Evolutionary conservation across 805 yeast genomes (phyloP).

Genomic region (Brettanomyces sp.): DNA sequence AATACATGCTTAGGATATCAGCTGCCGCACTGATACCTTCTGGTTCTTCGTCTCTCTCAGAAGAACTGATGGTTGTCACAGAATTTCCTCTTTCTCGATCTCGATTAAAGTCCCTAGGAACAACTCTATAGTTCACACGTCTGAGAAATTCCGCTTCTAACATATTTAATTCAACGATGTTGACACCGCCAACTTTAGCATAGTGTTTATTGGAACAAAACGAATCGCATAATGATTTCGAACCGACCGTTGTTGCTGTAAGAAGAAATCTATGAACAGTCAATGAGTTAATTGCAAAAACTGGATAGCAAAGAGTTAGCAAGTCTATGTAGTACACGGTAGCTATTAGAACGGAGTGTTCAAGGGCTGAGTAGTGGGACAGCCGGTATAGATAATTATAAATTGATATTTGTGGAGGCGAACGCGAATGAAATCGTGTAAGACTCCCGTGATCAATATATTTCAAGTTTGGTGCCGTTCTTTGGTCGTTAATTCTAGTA

Average conservation of each 20-base stretch:
- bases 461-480: constrained; percentile 20
- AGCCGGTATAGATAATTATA: constrained; percentile 68
- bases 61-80: constrained; percentile 11
- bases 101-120: constrained; percentile 42
- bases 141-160: constrained; percentile 81
- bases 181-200: constrained; percentile 93
- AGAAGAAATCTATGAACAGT: constrained; percentile 88
- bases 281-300: constrained; percentile 77
- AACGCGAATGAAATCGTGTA: constrained; percentile 88
- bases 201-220: constrained; percentile 91
- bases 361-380: constrained; percentile 76
- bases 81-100: constrained; percentile 21
- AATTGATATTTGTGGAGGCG: constrained; percentile 83
- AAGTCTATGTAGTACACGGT: constrained; percentile 88
- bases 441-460: constrained; percentile 33
- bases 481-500: constrained; percentile 60
- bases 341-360: constrained; percentile 71
- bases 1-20: constrained; percentile 35
- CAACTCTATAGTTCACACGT: constrained; percentile 69
- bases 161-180: constrained; percentile 71
- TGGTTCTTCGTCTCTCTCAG: not conserved
- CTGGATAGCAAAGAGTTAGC: constrained; percentile 64
- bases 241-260: constrained; percentile 84
- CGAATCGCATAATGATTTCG: constrained; percentile 87
- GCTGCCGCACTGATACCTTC: not conserved